Evolutionary conservation across 192 early-diverging fungal species (phyloP), one percentile per base, ranked within the genome.

Genomic region (Entomortierella beljakovae): DNA sequence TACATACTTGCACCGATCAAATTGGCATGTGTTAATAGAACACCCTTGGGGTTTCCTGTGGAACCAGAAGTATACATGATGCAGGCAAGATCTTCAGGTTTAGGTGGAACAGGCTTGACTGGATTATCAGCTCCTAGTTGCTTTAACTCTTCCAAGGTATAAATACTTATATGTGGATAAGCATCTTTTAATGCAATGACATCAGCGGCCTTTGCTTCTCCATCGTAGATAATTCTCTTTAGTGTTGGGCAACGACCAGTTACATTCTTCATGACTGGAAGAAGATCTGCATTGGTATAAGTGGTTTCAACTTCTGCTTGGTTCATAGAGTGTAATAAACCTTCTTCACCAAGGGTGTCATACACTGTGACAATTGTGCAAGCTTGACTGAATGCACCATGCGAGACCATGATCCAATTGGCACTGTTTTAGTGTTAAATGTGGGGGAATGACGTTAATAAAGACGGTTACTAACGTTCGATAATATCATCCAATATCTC

Each of bases 11-110:
- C 89, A 48, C 94, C 87, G 57, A 95, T 82, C 52, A 97, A 77
- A 64, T 94, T 95, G 43, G 81, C 71, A 72, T 98, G 95, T 29
- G 89, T 85, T 7, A 98, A 71, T 55, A 94, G 66, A 40, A 94
- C 96, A 52, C 97, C 97, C 72, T 96, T 96, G 46, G 97, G 96
- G 80, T 88, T 88, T 25, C 97, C 95, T 5, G 95, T 98, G 16
- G 90, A 91, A 25, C 96, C 92, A 70, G 89, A 90, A 13, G 90
- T 94, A 64, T 90, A 97, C 94, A 97, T 95, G 63, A 97, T 93
- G 69, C 91, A 86, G 81, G 86, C 84, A 3, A 82, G 73, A 70
- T 94, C 93, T 46, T 93, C 90, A 6, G 88, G 64, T 16, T 64
- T 74, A 11, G 95, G 94, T 6, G 87, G 83, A 18, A 57, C 55